Base-by-base conservation (phyloP, 2,329 filamentous ascomycete species). In the Biscogniauxia sp. region DNA sequence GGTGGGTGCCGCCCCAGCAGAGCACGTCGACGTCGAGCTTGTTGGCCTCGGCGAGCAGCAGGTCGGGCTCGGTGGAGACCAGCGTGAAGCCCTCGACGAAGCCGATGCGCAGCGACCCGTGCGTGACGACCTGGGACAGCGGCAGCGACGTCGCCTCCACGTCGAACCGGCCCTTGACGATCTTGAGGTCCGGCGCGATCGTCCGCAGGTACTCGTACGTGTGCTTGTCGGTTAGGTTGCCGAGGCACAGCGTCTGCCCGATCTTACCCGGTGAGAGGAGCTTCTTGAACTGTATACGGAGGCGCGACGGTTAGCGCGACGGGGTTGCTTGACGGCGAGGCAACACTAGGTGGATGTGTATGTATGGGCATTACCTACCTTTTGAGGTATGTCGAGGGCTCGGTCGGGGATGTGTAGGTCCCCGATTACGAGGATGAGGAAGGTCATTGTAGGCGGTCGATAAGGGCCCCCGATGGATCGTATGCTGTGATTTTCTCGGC, bases 341-440 rank as follows among this genome's bases (percentile, higher is more conserved):
- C 53, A 17, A 37, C 28, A 32, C 2, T 3, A 32, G 28, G 7
- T 9, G 7, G 7, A 13, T 7, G 37, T 17, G 37, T 17, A 45
- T 2, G 37, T 45, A 45, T 49, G 25, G 51, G 54, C 17, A 52
- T 56, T 82, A 93, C 92, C 88, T 82, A 93, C 92, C 88, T 96
- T 96, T 76, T 89, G 84, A 61, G 93, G 93, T 72, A 97, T 93
- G 76, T 96, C 93, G 66, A 95, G 88, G 70, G 92, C 93, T 75
- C 93, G 85, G 78, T 97, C 93, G 70, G 93, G 93, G 78, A 97
- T 96, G 80, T 96, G 93, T 58, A 97, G 86, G 80, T 97, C 93
- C 76, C 92, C 92, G 69, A 97, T 92, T 73, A 95, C 92, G 74
- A 97, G 86, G 74, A 96, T 93, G 68, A 97, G 84, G 78, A 94